Base-by-base conservation (phyloP, 345 rosid species). In the Populus pruinosa region DNA sequence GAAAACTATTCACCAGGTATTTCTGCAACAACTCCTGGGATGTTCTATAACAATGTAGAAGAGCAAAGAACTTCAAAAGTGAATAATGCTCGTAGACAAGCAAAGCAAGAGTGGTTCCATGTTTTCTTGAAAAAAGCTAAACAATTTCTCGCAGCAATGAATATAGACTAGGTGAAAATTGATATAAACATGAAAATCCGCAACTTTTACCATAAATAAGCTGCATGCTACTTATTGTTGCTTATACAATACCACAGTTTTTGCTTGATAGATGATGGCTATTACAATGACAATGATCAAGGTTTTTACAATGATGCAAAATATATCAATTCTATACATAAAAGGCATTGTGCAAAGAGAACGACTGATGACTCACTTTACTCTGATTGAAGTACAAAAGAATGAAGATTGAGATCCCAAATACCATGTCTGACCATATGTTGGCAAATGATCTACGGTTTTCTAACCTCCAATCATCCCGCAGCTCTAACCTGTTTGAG, bases 371-470 rank as follows among this genome's bases (percentile, higher is more conserved):
- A 85, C 95, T 87, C 81, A 93, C 99, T 87, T 85, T 85, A 82
- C 84, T 92, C 90, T 92, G 94, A 86, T 93, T 93, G 88, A 93
- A 87, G 79, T 84, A 92, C 79, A 93, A 85, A 84, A 96, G 84
- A 83, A 91, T 43, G 79, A 93, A 96, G 72, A 91, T 72, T 21
- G 99, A 87, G 82, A 96, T 78, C 83, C 98, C 98, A 78, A 96
- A 96, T 61, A 91, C 87, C 93, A 87, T 91, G 78, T 96, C 97
- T 6, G 97, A 93, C 97, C 91, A 96, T 82, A 96, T 91, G 84
- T 96, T 96, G 72, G 97, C 98, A 87, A 93, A 96, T 77, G 97
- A 89, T 82, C 80, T 91, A 73, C 94, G 91, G 80, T 96, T 96
- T 81, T 92, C 97, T 86, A 96, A 79, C 81, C 96, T 90, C 90